Conservation (phyloP, 345 rosid genomes). For the Salix purpurea region DNA sequence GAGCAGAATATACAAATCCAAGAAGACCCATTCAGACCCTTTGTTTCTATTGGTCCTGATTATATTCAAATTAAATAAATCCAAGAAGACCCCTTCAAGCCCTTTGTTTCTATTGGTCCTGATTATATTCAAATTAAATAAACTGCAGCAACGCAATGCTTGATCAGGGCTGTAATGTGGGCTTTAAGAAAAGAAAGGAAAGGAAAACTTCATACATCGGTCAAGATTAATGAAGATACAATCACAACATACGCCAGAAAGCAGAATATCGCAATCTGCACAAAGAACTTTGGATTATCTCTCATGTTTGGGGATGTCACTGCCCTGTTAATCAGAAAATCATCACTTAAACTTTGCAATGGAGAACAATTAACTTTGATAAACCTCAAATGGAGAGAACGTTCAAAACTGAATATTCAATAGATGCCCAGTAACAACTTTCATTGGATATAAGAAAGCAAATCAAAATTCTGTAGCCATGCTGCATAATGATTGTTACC, state of each 20-base stretch:
- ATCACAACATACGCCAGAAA: slow-evolving; percentile 92
- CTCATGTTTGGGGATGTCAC: slow-evolving; percentile 99
- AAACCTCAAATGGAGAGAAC: not conserved
- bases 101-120: slow-evolving; percentile 16
- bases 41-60: slow-evolving; percentile 16
- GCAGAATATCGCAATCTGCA: slow-evolving; percentile 83
- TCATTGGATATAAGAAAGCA: not conserved
- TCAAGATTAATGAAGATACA: slow-evolving; percentile 88
- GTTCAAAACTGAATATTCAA: not conserved
- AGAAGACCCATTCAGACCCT: not conserved
- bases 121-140: slow-evolving; percentile 9
- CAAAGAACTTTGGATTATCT: slow-evolving; percentile 85
- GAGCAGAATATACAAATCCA: not conserved
- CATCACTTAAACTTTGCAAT: not conserved
- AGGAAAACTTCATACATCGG: slow-evolving; percentile 55
- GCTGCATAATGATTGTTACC: slow-evolving; percentile 38
- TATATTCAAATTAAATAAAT: slow-evolving; percentile 7
- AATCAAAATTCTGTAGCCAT: not conserved
- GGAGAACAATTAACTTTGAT: not conserved
- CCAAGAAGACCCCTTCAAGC: not conserved
- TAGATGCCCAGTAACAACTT: not conserved
- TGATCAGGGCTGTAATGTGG: slow-evolving; percentile 1
- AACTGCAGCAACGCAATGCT: slow-evolving; percentile 4
- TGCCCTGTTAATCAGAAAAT: slow-evolving; percentile 54
- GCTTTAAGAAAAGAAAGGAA: not conserved